phyloP scores from a whole-genome alignment of 768 basidiomycete genomes.

The Leccinum longicurvipes region DNA sequence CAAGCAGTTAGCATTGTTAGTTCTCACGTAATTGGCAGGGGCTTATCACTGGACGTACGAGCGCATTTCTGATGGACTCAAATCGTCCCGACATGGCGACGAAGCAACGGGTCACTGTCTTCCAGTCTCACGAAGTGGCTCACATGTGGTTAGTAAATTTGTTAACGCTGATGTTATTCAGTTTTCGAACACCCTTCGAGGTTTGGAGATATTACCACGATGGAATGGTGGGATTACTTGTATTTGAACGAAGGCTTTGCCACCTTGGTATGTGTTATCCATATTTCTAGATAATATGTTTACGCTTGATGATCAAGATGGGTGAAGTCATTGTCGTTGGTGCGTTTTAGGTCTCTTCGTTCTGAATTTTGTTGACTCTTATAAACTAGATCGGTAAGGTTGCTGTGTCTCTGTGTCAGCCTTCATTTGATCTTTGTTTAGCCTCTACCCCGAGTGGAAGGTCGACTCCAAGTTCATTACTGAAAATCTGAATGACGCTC shows the following conservation, averaged over 20 bases:
- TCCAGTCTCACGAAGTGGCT: slow-evolving; percentile 84
- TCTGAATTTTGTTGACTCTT: slow-evolving; percentile 8
- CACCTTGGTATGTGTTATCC: slow-evolving; percentile 56
- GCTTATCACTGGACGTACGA: slow-evolving; percentile 85
- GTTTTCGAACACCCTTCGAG: slow-evolving; percentile 29
- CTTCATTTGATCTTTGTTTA: slow-evolving; percentile 24
- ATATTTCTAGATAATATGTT: not conserved
- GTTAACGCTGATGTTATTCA: not conserved
- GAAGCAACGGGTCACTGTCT: slow-evolving; percentile 74
- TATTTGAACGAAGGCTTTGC: slow-evolving; percentile 90
- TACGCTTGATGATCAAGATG: slow-evolving; percentile 51
- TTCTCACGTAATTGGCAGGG: slow-evolving; percentile 42
- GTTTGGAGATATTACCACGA: slow-evolving; percentile 93
- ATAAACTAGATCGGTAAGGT: slow-evolving; percentile 49
- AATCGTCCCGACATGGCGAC: slow-evolving; percentile 65
- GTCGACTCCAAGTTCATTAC: slow-evolving; percentile 79
- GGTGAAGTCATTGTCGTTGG: slow-evolving; percentile 84
- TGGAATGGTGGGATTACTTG: slow-evolving; percentile 90
- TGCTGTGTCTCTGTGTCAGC: not conserved
- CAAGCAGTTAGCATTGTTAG: not conserved
- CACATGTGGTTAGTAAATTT: slow-evolving; percentile 63
- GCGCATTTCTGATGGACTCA: slow-evolving; percentile 76
- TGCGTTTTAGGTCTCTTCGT: slow-evolving; percentile 30
- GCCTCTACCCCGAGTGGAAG: slow-evolving; percentile 84
- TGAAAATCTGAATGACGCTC: slow-evolving; percentile 70